Percentiles rank a stretch among this genome's conserved stretches.
Conservation (phyloP, 225 moss, liverwort and hornwort genomes). For the Anthoceros angustus region DNA sequence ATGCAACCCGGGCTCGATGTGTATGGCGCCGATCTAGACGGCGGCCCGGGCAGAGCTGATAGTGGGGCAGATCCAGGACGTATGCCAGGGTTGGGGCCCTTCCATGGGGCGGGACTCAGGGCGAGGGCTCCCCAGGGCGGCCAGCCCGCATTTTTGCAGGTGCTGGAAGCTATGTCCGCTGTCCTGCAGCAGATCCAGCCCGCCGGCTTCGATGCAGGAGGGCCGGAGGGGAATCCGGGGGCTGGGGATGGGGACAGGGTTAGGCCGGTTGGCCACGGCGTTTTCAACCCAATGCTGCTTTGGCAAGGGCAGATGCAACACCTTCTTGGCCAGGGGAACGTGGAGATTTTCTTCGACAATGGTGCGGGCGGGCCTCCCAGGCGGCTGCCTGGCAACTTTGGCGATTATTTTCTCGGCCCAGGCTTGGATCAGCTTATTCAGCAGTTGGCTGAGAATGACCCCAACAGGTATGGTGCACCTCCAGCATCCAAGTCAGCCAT, state of each 20-base stretch:
- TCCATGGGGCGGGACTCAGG: slow-evolving; percentile 31
- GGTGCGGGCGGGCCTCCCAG: slow-evolving; percentile 56
- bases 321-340: slow-evolving; percentile 66
- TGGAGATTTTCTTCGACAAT: slow-evolving; percentile 93
- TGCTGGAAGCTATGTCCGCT: slow-evolving; percentile 89
- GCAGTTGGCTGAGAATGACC: slow-evolving; percentile 95
- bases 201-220: slow-evolving; percentile 21
- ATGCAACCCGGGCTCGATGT: neutral
- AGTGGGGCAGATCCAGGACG: slow-evolving; percentile 15
- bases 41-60: slow-evolving; percentile 15
- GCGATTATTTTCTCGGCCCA: slow-evolving; percentile 92
- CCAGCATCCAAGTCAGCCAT: slow-evolving; percentile 82
- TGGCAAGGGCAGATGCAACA: slow-evolving; percentile 91
- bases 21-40: neutral
- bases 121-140: slow-evolving; percentile 22
- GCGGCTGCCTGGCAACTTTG: slow-evolving; percentile 79
- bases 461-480: slow-evolving; percentile 66
- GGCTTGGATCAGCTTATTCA: slow-evolving; percentile 96
- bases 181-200: slow-evolving; percentile 83
- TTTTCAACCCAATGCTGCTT: slow-evolving; percentile 71
- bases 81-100: slow-evolving; percentile 48
- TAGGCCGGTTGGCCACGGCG: slow-evolving; percentile 12
- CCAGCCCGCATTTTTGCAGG: slow-evolving; percentile 60
- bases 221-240: slow-evolving; percentile 4
- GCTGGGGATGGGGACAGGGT: slow-evolving; percentile 14